Evolutionary conservation across 202 grass and related monocot genomes (phyloP).

Genomic region (Panicum virgatum): DNA sequence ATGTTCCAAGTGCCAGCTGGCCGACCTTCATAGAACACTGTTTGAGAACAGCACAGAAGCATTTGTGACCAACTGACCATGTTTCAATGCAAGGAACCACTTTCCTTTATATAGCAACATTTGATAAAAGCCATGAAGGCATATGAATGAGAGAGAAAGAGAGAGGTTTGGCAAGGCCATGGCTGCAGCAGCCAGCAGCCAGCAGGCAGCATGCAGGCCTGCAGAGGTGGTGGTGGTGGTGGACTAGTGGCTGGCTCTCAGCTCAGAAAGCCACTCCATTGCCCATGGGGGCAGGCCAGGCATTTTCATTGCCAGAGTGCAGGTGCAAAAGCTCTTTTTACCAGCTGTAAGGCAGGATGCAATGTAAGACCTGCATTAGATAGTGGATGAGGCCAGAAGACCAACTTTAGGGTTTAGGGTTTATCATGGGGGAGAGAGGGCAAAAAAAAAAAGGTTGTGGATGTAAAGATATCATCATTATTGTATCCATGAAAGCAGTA

Average conservation of each 20-base stretch:
- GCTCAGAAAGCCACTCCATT: conserved; percentile 54
- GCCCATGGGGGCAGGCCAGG: conserved; percentile 44
- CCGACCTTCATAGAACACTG: neutral
- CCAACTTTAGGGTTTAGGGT: conserved; percentile 63
- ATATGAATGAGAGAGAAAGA: conserved; percentile 38
- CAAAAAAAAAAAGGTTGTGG: conserved; percentile 9
- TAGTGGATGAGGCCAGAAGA: conserved; percentile 68
- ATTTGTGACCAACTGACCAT: conserved; percentile 35
- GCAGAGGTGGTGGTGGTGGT: conserved; percentile 29
- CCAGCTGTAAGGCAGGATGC: conserved; percentile 61
- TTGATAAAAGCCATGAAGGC: conserved; percentile 36
- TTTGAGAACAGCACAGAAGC: conserved; percentile 24
- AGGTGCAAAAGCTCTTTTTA: conserved; percentile 59
- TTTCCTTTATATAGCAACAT: conserved; percentile 38
- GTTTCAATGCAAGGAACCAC: conserved; percentile 10
- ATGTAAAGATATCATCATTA: conserved; percentile 56
- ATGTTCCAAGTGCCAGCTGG: conserved; percentile 9
- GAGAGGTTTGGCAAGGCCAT: conserved; percentile 6
- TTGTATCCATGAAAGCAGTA: conserved; percentile 36
- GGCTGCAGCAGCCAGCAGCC: conserved; percentile 1
- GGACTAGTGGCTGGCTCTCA: conserved; percentile 18
- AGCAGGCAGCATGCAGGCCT: conserved; percentile 1
- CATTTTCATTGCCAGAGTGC: conserved; percentile 56
- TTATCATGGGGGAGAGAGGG: conserved; percentile 9
- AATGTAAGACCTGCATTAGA: conserved; percentile 64